These are phyloP conservation scores for Cyclocybe aegerita DNA, from an alignment of 768 basidiomycete species.

Conservation along the genomic window DNA sequence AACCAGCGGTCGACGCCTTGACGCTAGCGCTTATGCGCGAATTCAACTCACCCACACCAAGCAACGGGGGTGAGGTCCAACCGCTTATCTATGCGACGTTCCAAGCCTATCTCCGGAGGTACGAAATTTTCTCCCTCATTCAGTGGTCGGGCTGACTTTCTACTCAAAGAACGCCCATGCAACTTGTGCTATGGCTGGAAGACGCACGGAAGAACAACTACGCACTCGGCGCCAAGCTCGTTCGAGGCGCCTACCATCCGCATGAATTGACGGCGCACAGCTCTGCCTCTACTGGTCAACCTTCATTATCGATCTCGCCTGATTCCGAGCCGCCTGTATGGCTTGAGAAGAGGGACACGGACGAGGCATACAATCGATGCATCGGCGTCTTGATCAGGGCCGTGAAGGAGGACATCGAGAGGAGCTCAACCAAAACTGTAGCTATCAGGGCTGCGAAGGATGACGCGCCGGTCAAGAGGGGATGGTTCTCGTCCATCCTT, in stretches of 20 bases:
- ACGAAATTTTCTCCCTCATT: conserved; percentile 10
- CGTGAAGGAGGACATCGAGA: conserved; percentile 51
- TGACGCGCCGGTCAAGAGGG: neutral
- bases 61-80: conserved; percentile 33
- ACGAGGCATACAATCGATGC: conserved; percentile 69
- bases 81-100: conserved; percentile 84
- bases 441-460: neutral
- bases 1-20: conserved; percentile 84
- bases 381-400: conserved; percentile 53
- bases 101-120: conserved; percentile 87
- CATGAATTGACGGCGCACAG: conserved; percentile 62
- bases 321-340: conserved; percentile 69
- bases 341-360: conserved; percentile 67
- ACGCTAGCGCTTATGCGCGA: conserved; percentile 71
- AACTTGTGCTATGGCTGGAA: conserved; percentile 61
- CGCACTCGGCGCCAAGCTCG: conserved; percentile 86
- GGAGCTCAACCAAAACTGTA: neutral
- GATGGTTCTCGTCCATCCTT: conserved; percentile 7
- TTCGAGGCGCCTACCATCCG: conserved; percentile 89
- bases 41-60: conserved; percentile 57
- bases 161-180: conserved; percentile 56
- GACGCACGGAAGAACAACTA: conserved; percentile 69
- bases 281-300: conserved; percentile 11
- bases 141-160: neutral
- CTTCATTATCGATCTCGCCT: conserved; percentile 52